Conservation (phyloP, 2,329 filamentous ascomycete genomes). For the Fusarium paranaense region DNA sequence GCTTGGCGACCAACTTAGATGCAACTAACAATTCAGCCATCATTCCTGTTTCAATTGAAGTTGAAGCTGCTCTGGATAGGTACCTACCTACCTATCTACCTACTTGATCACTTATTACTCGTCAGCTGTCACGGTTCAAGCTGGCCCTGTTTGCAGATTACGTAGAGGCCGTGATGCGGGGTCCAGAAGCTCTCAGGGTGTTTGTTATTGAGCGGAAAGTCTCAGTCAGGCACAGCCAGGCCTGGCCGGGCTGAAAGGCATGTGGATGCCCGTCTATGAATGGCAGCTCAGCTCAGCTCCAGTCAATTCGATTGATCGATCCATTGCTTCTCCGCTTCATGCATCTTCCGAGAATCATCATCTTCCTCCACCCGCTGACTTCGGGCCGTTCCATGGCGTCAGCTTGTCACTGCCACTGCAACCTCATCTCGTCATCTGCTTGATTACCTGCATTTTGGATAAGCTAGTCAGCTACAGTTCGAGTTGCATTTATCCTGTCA, state of each 20-base stretch:
- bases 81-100: neutral
- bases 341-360: neutral
- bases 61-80: neutral
- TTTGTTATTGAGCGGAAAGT: neutral
- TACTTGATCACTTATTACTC: neutral
- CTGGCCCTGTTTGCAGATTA: neutral
- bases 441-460: constrained; percentile 21
- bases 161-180: constrained; percentile 2
- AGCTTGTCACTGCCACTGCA: constrained; percentile 32
- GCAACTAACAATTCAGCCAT: neutral
- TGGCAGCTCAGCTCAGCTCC: neutral
- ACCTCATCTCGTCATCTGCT: constrained; percentile 16
- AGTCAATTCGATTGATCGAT: constrained; percentile 22
- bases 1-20: neutral
- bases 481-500: neutral
- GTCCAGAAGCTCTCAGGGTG: constrained; percentile 3
- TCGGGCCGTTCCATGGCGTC: constrained; percentile 24
- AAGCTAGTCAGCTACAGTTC: neutral
- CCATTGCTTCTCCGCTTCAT: constrained; percentile 25
- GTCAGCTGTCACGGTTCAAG: neutral
- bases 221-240: neutral
- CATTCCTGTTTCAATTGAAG: neutral
- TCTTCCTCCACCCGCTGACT: neutral
- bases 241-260: neutral
- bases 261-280: neutral